Conservation (phyloP, 306 rosid species). For the Trichosanthes truncata region DNA sequence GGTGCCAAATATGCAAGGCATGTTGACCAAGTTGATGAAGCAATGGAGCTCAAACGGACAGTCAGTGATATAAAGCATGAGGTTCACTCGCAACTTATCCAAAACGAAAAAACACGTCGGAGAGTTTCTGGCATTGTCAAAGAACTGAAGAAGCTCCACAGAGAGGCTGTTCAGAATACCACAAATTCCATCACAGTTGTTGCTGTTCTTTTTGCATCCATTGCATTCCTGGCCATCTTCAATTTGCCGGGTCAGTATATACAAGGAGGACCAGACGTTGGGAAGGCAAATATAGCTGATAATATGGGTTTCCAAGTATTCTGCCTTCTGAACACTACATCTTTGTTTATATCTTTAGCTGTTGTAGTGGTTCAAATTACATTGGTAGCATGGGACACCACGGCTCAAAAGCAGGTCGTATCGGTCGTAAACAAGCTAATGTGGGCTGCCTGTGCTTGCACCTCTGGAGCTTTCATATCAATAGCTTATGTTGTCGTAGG, state of each 20-base stretch:
- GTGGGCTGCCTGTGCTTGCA: conserved; percentile 98
- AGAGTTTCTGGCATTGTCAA: conserved; percentile 92
- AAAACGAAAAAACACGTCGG: conserved; percentile 68
- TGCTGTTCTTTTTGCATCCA: conserved; percentile 90
- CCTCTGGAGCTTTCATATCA: conserved; percentile 74
- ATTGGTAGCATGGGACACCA: conserved; percentile 94
- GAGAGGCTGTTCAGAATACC: conserved; percentile 92
- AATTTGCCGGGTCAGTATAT: conserved; percentile 87
- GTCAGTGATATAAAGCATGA: conserved; percentile 95
- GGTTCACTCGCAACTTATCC: conserved; percentile 73
- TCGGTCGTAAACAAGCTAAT: conserved; percentile 89
- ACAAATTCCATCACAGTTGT: conserved; percentile 74
- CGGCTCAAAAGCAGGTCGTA: conserved; percentile 85
- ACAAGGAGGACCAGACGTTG: conserved; percentile 16
- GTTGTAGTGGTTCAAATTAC: conserved; percentile 97
- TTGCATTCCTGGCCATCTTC: conserved; percentile 91
- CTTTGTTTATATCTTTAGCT: conserved; percentile 88
- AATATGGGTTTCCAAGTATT: conserved; percentile 58
- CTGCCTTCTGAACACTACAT: conserved; percentile 65
- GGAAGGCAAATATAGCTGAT: conserved; percentile 54
- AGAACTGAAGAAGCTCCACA: conserved; percentile 82
- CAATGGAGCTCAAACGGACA: conserved; percentile 88
- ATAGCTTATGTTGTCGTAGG: conserved; percentile 81
- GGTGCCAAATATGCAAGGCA: conserved; percentile 85
- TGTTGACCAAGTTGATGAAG: conserved; percentile 76